These are phyloP conservation scores for Triticum turgidum DNA, from an alignment of 176 grass and related monocot genomes.

Conservation along the genomic window DNA sequence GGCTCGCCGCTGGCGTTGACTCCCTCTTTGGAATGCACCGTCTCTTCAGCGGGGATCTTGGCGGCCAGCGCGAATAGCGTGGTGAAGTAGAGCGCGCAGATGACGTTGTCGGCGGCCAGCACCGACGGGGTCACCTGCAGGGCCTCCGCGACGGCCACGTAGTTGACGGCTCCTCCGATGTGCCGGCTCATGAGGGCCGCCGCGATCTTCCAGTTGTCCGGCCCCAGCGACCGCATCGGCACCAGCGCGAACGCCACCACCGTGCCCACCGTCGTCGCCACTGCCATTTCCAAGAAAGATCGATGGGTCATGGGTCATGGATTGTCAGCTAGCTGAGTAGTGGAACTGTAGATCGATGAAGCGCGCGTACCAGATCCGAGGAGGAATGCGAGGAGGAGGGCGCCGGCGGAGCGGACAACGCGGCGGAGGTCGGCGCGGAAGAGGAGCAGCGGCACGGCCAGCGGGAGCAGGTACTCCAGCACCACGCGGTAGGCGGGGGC, in stretches of 20 bases:
- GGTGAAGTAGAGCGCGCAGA: conserved; percentile 43
- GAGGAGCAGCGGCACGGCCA: too few species aligned
- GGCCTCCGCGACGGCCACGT: conserved; percentile 70
- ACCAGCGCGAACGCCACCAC: conserved; percentile 67
- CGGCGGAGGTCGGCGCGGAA: too few species aligned
- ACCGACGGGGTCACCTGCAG: conserved; percentile 63
- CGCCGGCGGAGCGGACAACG: too few species aligned
- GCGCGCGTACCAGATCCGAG: too few species aligned
- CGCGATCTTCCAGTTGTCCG: conserved; percentile 76
- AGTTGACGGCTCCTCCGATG: conserved; percentile 86
- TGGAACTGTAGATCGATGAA: too few species aligned
- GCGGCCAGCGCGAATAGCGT: conserved; percentile 26
- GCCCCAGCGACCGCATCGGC: conserved; percentile 74
- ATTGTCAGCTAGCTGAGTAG: not conserved
- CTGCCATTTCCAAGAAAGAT: conserved; percentile 23
- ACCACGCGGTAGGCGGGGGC: conserved; percentile 53
- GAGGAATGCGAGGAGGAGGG: too few species aligned
- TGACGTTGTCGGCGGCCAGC: conserved; percentile 76
- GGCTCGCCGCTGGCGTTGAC: not conserved
- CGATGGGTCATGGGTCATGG: not conserved
- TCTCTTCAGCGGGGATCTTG: conserved; percentile 54
- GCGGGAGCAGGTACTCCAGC: too few species aligned
- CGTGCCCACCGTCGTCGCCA: conserved; percentile 62
- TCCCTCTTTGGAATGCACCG: not conserved
- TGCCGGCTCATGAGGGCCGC: conserved; percentile 80